Base-by-base conservation (phyloP, 139 green algal genomes). In the Chlamydomonas schloesseri region DNA sequence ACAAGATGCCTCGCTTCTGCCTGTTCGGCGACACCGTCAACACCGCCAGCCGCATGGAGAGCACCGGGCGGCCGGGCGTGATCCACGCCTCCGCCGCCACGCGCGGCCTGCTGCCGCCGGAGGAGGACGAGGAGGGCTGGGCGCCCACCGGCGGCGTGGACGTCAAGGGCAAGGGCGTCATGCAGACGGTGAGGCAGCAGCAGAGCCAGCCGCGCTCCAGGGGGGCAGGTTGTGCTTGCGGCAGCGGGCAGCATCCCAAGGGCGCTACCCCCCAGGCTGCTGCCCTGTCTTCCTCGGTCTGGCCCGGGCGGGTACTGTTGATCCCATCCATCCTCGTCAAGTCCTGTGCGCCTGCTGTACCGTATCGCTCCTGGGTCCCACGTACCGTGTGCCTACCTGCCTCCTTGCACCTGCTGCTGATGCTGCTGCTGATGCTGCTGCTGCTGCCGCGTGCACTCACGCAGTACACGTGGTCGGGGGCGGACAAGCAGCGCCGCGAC, bases 81-180 rank as follows among this genome's bases (percentile, higher is more conserved):
- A 87, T 93, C 36, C 90, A 91, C 70, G 21, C 88, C 14, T 87
- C 69, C 9, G 64, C 53, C 47, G 46, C 60, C 68, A 73, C 50
- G 0, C 24, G 64, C 42, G 2, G 10, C 18, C 29, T 86, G 50
- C 68, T 87, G 60, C 15, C 60, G 24, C 60, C 60, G 24, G 24
- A n/a, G 23, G 60, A 67, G 60, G 60, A 67, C 60, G 60, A 67
- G 18, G 60, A 67, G 60, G 60, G 60, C 60, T 67, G 60, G 60
- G 18, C 13, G 60, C 23, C 60, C 60, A 67, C 60, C 18, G 60
- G 60, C 60, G 60, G 60, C 60, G 24, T 86, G 11, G 83, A 90
- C 29, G 76, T 92, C 50, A 93, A 92, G 71, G 90, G 88, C 70
- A 92, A 90, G 83, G 88, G 83, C 24, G 23, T 20, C 36, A 93